Base-by-base conservation (phyloP, 139 green algal genomes). In the Chlamydomonas sphaeroides region DNA sequence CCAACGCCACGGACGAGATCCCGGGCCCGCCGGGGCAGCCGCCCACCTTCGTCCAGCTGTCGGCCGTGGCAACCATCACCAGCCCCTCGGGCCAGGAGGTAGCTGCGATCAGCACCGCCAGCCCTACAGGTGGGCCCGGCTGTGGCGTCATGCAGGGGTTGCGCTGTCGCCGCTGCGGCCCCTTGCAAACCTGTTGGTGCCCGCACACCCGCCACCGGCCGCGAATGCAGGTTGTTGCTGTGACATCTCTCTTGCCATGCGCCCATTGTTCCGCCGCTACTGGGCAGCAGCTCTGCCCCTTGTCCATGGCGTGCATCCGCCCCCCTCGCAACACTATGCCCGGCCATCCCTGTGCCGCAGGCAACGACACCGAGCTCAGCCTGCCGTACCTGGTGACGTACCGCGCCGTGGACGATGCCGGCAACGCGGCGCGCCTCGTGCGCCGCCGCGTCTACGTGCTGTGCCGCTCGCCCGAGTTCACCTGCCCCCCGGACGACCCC, bases 371-470 rank as follows among this genome's bases (percentile, higher is more conserved):
- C 23, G 15, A 33, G 8, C 49, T 28, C 3, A 20, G 7, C 21
- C 10, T 57, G 33, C 73, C 73, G 3, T 80, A 69, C 57, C 36
- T 80, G 28, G 35, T 80, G 6, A 57, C 57, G 18, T 80, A 80
- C 73, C 7, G 20, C 0, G 73, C 51, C 45, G 33, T 39, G 4
- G 71, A 79, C 53, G 32, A 41, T 39, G 20, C 36, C 14, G 36
- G 56, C 20, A 68, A 69, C 39, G 5, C 32, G 10, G 73, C 73
- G 8, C 0, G 5, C 1, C 21, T 8, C 1, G 73, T 48, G 5
- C 73, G 33, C 15, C 73, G 73, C 28, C 73, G 73, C 38, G 73
- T 80, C 6, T 80, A 80, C 73, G 39, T 80, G 28, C 38, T 80
- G 38, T 80, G 73, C 30, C 26, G 1, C 11, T 1, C 28, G 28